These are phyloP conservation scores for Nakaseomyces uthaithaninus DNA, from an alignment of 1,139 yeast genomes.

Conservation along the genomic window DNA sequence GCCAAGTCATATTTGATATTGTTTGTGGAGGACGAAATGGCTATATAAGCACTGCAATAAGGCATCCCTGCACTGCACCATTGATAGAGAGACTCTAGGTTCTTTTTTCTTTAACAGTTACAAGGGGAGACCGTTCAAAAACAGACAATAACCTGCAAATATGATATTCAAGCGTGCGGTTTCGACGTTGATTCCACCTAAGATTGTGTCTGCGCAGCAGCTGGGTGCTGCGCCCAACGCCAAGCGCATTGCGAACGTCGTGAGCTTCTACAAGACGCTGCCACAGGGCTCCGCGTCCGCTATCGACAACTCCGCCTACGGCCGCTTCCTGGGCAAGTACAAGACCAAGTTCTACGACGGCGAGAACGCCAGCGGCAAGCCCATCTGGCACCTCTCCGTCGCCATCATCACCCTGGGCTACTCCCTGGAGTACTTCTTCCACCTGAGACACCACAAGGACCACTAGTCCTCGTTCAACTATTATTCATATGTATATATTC, in stretches of 20 bases:
- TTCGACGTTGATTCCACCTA: conserved; percentile 96
- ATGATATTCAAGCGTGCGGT: conserved; percentile 74
- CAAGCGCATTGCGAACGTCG: conserved; percentile 93
- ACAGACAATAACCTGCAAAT: conserved; percentile 3
- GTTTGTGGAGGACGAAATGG: too few relatives aligned
- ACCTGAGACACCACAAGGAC: conserved; percentile 52
- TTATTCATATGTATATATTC: conserved; percentile 8
- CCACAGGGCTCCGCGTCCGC: conserved; percentile 87
- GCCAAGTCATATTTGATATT: too few relatives aligned
- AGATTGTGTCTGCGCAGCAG: conserved; percentile 95
- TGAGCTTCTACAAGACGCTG: conserved; percentile 87
- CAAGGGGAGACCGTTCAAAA: neutral
- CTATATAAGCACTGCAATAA: too few relatives aligned
- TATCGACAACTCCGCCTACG: conserved; percentile 50
- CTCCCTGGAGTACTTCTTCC: conserved; percentile 91
- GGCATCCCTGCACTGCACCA: too few relatives aligned
- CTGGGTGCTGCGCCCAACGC: conserved; percentile 93
- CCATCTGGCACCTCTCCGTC: conserved; percentile 69
- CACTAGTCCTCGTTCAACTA: conserved; percentile 10
- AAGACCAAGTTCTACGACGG: conserved; percentile 73
- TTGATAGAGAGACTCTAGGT: too few relatives aligned
- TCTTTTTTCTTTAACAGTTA: too few relatives aligned
- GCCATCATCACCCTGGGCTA: conserved; percentile 72
- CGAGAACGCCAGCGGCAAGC: conserved; percentile 72
- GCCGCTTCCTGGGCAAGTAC: conserved; percentile 56